Conservation (phyloP, 2,329 filamentous ascomycete species). For the Trichoderma harzianum region DNA sequence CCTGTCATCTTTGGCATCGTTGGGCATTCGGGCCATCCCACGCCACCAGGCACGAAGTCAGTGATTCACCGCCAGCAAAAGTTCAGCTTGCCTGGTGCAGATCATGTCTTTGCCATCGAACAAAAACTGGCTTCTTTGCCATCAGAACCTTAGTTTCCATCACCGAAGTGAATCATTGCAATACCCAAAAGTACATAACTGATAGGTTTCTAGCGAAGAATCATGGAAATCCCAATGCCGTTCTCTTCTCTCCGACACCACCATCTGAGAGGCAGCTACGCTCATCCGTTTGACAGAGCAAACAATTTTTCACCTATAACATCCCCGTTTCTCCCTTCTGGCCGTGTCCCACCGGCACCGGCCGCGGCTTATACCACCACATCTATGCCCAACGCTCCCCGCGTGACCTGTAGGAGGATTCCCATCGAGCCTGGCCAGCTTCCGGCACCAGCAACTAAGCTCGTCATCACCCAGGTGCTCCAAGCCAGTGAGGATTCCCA, state of each 20-base stretch:
- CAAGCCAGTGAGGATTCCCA: slow-evolving; percentile 31
- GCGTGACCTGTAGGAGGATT: slow-evolving; percentile 26
- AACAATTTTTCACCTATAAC: not conserved
- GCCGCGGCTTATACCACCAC: not conserved
- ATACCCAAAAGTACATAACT: slow-evolving; percentile 4
- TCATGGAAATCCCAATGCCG: not conserved
- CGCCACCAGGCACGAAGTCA: not conserved
- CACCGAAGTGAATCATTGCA: slow-evolving; percentile 13
- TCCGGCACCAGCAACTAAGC: slow-evolving; percentile 44
- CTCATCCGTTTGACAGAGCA: not conserved
- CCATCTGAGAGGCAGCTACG: not conserved
- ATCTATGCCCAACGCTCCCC: slow-evolving; percentile 23
- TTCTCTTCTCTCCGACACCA: not conserved
- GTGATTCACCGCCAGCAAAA: slow-evolving; percentile 11
- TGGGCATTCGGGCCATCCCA: not conserved
- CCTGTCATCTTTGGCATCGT: not conserved
- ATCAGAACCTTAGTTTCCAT: not conserved
- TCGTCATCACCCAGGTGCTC: slow-evolving; percentile 44
- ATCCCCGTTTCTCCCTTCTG: not conserved
- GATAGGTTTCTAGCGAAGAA: not conserved
- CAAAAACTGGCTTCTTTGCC: not conserved
- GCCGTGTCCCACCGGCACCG: not conserved
- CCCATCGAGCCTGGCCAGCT: slow-evolving; percentile 32
- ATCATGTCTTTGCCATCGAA: not conserved
- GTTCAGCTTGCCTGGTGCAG: not conserved